phyloP scores from a whole-genome alignment of 2,329 filamentous ascomycete species.

The Aspergillus sp. region DNA sequence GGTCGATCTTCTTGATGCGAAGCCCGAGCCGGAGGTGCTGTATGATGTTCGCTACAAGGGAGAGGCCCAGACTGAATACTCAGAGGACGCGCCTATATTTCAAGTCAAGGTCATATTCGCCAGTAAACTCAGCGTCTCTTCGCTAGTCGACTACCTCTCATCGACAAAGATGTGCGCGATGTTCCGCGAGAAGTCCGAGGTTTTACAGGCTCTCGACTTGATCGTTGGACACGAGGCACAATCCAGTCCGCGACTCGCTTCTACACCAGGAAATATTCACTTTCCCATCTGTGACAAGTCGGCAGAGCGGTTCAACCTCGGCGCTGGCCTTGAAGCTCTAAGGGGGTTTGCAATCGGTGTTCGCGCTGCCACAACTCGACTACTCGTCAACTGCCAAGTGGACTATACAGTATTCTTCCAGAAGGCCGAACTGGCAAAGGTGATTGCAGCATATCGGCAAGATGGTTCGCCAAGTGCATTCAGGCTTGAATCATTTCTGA shows the following conservation, averaged over 20 bases:
- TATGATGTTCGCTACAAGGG: constrained; percentile 36
- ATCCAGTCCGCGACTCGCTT: constrained; percentile 39
- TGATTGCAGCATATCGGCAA: constrained; percentile 37
- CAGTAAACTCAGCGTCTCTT: constrained; percentile 33
- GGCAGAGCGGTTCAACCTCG: constrained; percentile 43
- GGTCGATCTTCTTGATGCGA: constrained; percentile 16
- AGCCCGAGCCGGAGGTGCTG: neutral
- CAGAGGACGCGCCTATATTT: constrained; percentile 33
- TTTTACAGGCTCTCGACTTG: constrained; percentile 60
- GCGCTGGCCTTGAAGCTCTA: constrained; percentile 55
- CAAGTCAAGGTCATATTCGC: constrained; percentile 36
- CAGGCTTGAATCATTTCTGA: constrained; percentile 37
- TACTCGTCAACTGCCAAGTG: constrained; percentile 64
- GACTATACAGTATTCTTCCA: constrained; percentile 60
- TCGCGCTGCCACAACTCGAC: constrained; percentile 56
- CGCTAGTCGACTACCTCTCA: constrained; percentile 47
- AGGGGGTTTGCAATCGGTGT: constrained; percentile 64
- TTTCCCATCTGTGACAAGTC: constrained; percentile 43
- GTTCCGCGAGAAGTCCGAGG: constrained; percentile 49
- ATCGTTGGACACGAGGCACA: constrained; percentile 51
- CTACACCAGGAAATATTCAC: constrained; percentile 54
- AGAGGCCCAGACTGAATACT: constrained; percentile 34
- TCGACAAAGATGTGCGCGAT: constrained; percentile 34
- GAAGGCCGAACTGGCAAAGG: constrained; percentile 37
- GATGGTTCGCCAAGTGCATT: constrained; percentile 21